phyloP scores from a whole-genome alignment of 1,284 basidiomycete genomes.

The Irpex sp. region DNA sequence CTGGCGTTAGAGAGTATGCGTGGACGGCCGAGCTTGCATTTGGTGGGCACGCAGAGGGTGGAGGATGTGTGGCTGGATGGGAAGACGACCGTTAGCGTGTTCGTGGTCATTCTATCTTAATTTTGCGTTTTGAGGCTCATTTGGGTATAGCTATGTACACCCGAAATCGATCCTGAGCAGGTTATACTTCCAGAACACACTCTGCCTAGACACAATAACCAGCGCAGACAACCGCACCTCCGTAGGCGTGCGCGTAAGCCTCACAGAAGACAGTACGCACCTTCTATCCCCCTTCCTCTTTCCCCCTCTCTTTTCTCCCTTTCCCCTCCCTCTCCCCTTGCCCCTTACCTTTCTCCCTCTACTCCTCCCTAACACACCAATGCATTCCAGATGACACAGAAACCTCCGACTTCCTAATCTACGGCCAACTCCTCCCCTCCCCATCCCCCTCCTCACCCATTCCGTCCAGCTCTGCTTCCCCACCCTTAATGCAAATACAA shows the following conservation, averaged over 20 bases:
- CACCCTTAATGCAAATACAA: conserved; percentile 30
- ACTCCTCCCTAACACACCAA: too few relatives aligned
- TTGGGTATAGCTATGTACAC: conserved; percentile 57
- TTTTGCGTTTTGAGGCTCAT: background rate
- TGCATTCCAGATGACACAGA: conserved; percentile 57
- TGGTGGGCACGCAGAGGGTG: conserved; percentile 51
- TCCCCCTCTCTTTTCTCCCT: too few relatives aligned
- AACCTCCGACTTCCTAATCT: conserved; percentile 67
- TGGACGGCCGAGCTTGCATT: conserved; percentile 60
- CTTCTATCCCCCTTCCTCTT: too few relatives aligned
- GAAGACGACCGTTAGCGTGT: conserved; percentile 60
- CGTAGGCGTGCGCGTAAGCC: conserved; percentile 58
- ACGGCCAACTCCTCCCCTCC: conserved; percentile 41
- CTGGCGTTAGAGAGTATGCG: conserved; percentile 78
- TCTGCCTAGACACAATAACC: conserved; percentile 51
- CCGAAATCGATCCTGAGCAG: conserved; percentile 57
- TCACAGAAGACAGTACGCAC: conserved; percentile 63
- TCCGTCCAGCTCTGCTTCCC: conserved; percentile 23
- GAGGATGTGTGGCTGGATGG: conserved; percentile 58
- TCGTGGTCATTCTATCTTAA: conserved; percentile 23
- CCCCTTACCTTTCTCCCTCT: too few relatives aligned
- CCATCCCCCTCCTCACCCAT: conserved; percentile 6
- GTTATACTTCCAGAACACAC: conserved; percentile 66
- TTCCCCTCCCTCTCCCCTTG: too few relatives aligned
- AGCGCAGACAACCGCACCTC: conserved; percentile 33